Conservation (phyloP, 2,329 filamentous ascomycete species). For the Colletotrichum orbiculare region DNA sequence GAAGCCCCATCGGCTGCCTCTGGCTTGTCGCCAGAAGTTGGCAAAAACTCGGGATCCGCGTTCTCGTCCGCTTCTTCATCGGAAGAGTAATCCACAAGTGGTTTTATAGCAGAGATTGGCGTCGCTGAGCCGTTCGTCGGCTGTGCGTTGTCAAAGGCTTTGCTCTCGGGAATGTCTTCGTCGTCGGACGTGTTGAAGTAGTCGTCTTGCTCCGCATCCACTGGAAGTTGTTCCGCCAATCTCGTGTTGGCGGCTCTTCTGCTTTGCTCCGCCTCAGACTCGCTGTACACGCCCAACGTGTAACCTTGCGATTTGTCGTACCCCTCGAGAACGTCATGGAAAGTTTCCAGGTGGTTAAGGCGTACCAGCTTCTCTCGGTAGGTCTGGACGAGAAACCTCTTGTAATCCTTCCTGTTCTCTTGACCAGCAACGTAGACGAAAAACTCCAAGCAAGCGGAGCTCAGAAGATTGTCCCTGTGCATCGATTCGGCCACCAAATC, state of each 20-base stretch:
- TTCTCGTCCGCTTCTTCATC: slow-evolving; percentile 78
- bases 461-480: slow-evolving; percentile 91
- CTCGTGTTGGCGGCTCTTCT: slow-evolving; percentile 60
- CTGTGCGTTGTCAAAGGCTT: slow-evolving; percentile 46
- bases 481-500: slow-evolving; percentile 86
- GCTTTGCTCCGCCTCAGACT: slow-evolving; percentile 71
- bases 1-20: slow-evolving; percentile 37
- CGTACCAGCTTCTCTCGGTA: slow-evolving; percentile 81
- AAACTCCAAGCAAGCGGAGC: slow-evolving; percentile 92
- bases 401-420: slow-evolving; percentile 82
- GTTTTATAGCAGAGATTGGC: slow-evolving; percentile 71
- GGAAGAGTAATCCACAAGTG: slow-evolving; percentile 91
- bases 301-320: slow-evolving; percentile 84
- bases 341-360: slow-evolving; percentile 87
- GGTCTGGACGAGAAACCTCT: slow-evolving; percentile 85
- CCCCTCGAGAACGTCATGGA: slow-evolving; percentile 77
- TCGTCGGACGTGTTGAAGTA: slow-evolving; percentile 92
- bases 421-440: slow-evolving; percentile 86
- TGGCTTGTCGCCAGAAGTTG: slow-evolving; percentile 38
- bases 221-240: slow-evolving; percentile 75
- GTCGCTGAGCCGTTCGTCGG: slow-evolving; percentile 66
- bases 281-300: slow-evolving; percentile 77
- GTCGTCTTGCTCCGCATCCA: slow-evolving; percentile 88
- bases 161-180: slow-evolving; percentile 50
- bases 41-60: slow-evolving; percentile 66